Conservation (phyloP, 2,329 filamentous ascomycete species). For the Calonectria montana region DNA sequence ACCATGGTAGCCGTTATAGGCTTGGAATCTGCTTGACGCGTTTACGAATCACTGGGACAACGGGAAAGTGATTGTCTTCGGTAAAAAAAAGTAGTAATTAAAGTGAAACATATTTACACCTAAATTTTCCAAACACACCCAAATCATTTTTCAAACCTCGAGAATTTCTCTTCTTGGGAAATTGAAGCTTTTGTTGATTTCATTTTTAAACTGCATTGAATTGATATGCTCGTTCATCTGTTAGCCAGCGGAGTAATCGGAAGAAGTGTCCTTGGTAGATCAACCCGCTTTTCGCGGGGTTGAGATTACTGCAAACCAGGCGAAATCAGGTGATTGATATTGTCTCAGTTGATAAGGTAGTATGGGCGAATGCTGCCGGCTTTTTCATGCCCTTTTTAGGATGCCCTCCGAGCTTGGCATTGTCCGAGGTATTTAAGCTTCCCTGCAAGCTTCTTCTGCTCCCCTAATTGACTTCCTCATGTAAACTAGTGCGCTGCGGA, state of each 20-base stretch:
- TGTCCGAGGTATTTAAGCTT: not conserved
- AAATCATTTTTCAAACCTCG: too few species aligned
- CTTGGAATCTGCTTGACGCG: too few species aligned
- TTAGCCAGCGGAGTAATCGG: not conserved
- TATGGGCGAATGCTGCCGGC: not conserved
- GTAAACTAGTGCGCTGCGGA: not conserved
- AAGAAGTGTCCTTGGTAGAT: not conserved
- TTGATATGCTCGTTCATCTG: not conserved
- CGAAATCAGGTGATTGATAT: not conserved
- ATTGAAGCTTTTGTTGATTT: not conserved
- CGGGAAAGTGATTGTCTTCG: too few species aligned
- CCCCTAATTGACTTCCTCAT: slow-evolving; percentile 5
- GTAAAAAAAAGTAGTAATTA: too few species aligned
- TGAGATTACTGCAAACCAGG: not conserved
- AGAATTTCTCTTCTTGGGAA: too few species aligned
- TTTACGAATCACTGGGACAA: too few species aligned
- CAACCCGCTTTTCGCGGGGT: slow-evolving; percentile 6
- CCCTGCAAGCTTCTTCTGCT: not conserved
- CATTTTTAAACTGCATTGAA: not conserved
- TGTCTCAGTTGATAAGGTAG: not conserved
- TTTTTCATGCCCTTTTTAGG: not conserved
- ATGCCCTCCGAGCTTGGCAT: not conserved
- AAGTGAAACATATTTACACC: too few species aligned
- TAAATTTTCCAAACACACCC: too few species aligned
- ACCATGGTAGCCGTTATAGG: too few species aligned